These are phyloP conservation scores for Eucalyptus tenuipes DNA, from an alignment of 345 rosid species.

Conservation along the genomic window DNA sequence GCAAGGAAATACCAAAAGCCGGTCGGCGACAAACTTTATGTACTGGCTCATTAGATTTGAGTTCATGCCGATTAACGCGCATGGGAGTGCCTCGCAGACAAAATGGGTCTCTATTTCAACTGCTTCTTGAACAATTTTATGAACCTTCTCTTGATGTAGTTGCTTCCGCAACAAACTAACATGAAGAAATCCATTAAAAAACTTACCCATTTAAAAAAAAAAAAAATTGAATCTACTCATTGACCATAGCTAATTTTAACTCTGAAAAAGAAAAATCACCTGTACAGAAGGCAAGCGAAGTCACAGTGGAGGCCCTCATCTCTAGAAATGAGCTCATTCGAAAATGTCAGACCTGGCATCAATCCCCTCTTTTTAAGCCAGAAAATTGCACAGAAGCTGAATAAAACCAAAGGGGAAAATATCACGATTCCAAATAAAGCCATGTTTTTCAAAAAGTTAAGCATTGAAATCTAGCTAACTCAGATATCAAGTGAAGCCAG, in stretches of 20 bases:
- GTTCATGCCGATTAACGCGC: conserved; percentile 89
- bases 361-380: conserved; percentile 96
- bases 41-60: conserved; percentile 84
- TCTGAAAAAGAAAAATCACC: conserved; percentile 15
- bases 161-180: conserved; percentile 54
- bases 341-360: conserved; percentile 94
- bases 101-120: conserved; percentile 86
- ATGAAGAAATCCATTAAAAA: background rate
- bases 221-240: background rate
- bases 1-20: conserved; percentile 46
- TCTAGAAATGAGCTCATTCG: conserved; percentile 89
- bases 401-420: background rate
- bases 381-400: conserved; percentile 92
- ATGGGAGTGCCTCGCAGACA: conserved; percentile 84
- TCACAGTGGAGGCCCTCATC: conserved; percentile 95
- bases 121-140: conserved; percentile 60
- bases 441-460: background rate
- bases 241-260: background rate
- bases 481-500: background rate
- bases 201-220: background rate
- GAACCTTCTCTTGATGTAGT: conserved; percentile 49
- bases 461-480: background rate
- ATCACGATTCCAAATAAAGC: background rate
- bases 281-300: conserved; percentile 87
- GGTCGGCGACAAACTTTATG: conserved; percentile 83